Conservation (phyloP, 129 eudicot species). For the Arctium minus region DNA sequence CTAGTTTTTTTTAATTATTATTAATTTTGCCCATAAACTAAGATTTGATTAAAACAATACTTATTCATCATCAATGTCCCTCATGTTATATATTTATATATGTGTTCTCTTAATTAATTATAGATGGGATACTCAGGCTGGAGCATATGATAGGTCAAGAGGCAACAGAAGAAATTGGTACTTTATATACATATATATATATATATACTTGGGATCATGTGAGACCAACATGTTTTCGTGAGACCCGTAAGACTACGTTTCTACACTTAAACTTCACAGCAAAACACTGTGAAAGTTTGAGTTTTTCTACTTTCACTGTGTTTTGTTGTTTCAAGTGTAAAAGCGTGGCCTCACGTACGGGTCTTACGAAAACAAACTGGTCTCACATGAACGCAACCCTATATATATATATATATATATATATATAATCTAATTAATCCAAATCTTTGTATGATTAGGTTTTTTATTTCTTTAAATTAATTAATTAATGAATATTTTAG, state of each 20-base stretch:
- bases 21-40: too few relatives aligned
- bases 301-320: too few relatives aligned
- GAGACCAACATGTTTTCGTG: too few relatives aligned
- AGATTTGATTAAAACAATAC: too few relatives aligned
- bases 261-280: too few relatives aligned
- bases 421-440: not conserved
- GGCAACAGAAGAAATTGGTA: conserved; percentile 99
- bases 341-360: too few relatives aligned
- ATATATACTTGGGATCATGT: too few relatives aligned
- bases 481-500: conserved; percentile 25
- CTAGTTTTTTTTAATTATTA: not conserved
- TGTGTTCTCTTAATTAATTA: not conserved
- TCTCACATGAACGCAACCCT: not conserved
- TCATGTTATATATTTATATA: not conserved
- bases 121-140: conserved; percentile 98
- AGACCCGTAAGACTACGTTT: too few relatives aligned
- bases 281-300: too few relatives aligned
- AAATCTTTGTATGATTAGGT: not conserved
- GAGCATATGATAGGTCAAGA: conserved; percentile 95
- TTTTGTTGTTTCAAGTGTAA: too few relatives aligned
- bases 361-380: too few relatives aligned
- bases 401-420: not conserved
- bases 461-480: not conserved
- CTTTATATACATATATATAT: not conserved
- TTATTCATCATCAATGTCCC: too few relatives aligned